Conservation (phyloP, 305 asterid species). For the Fraxinus floribunda region DNA sequence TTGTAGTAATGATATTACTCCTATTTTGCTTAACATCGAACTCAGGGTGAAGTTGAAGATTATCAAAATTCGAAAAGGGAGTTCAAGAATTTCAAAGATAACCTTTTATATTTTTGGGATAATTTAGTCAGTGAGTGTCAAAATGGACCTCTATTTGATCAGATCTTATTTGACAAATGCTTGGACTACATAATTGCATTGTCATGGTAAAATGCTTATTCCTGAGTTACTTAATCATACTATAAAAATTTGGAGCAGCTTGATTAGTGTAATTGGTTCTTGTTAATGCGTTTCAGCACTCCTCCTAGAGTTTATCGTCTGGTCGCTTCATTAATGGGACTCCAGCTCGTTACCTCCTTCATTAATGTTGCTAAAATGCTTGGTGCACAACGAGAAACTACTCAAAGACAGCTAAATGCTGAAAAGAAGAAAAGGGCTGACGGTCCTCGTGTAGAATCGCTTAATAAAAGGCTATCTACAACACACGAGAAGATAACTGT, state of each 20-base stretch:
- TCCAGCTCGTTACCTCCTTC: constrained; percentile 94
- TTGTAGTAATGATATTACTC: neutral
- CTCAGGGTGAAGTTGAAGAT: constrained; percentile 89
- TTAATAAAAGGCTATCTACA: constrained; percentile 64
- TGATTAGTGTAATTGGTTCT: constrained; percentile 25
- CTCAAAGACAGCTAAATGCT: constrained; percentile 94
- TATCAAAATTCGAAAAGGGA: constrained; percentile 84
- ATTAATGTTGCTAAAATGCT: constrained; percentile 85
- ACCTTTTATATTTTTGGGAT: constrained; percentile 80
- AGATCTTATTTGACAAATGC: constrained; percentile 77
- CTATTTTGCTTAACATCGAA: constrained; percentile 40
- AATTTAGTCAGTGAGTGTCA: constrained; percentile 88
- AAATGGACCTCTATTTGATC: constrained; percentile 86
- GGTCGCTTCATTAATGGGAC: constrained; percentile 90
- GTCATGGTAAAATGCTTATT: constrained; percentile 69
- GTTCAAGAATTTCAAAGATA: constrained; percentile 87
- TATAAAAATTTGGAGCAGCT: constrained; percentile 11
- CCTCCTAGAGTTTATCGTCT: constrained; percentile 97
- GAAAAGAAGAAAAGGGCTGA: constrained; percentile 77
- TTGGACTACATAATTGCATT: constrained; percentile 93
- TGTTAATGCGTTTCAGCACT: constrained; percentile 60
- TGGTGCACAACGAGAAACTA: constrained; percentile 83
- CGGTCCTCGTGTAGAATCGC: constrained; percentile 93
- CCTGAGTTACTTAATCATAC: constrained; percentile 9
- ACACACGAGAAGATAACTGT: constrained; percentile 85